A percentile compares a stretch with the other conserved stretches of the same genome.
Evolutionary conservation across 306 rosid genomes (phyloP).

Genomic region (Neltuma alba): DNA sequence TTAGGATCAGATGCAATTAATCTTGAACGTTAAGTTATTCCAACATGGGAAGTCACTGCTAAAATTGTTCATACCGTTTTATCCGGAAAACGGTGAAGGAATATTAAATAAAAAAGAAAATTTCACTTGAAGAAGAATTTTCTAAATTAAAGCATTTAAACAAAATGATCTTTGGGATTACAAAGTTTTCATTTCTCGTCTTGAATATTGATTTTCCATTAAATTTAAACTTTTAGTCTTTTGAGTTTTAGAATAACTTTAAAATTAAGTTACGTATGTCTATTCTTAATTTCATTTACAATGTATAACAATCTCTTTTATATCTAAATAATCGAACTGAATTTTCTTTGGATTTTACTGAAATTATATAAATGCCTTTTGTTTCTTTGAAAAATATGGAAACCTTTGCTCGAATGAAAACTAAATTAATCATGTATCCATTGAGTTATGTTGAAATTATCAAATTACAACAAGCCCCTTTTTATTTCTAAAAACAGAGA

Average conservation of each 20-base stretch:
- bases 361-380: not conserved
- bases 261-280: not conserved
- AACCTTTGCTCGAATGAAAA: too few species aligned
- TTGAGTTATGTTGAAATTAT: too few species aligned
- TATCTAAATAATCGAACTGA: not conserved
- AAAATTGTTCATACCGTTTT: not conserved
- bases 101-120: not conserved
- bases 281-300: not conserved
- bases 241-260: not conserved
- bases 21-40: not conserved
- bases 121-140: not conserved
- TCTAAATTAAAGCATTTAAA: not conserved
- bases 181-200: not conserved
- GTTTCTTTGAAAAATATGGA: not conserved
- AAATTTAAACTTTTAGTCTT: not conserved
- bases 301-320: not conserved
- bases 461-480: too few species aligned
- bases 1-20: not conserved
- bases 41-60: not conserved
- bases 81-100: not conserved
- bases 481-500: too few species aligned
- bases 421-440: too few species aligned
- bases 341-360: not conserved
- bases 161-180: not conserved
- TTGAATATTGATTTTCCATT: not conserved